These are phyloP conservation scores for Caryopteris hybrid DNA, from an alignment of 305 asterid species.

Conservation along the genomic window DNA sequence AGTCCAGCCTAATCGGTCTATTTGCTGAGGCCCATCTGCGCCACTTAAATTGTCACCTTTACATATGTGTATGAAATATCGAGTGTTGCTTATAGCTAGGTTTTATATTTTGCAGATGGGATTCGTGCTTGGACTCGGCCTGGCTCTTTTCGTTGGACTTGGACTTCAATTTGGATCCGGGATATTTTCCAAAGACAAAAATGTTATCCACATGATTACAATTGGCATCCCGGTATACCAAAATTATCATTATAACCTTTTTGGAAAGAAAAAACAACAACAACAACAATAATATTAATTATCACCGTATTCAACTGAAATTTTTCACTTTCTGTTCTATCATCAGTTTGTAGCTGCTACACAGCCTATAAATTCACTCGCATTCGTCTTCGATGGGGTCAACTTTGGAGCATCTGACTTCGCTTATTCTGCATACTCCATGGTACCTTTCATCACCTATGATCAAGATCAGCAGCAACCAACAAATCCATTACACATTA, in stretches of 20 bases:
- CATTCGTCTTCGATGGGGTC: slow-evolving; percentile 89
- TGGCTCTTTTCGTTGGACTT: slow-evolving; percentile 59
- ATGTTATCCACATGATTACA: slow-evolving; percentile 51
- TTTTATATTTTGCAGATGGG: slow-evolving; percentile 59
- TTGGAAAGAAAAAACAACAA: no score
- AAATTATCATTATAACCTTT: no score
- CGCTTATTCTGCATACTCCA: slow-evolving; percentile 89
- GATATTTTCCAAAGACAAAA: slow-evolving; percentile 67
- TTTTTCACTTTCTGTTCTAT: neutral
- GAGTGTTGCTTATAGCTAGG: no score
- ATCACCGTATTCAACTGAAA: neutral
- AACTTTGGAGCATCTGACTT: slow-evolving; percentile 94
- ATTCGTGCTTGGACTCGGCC: slow-evolving; percentile 75
- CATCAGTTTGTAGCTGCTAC: slow-evolving; percentile 93
- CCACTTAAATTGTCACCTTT: no score
- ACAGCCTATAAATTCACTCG: slow-evolving; percentile 84
- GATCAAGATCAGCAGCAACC: neutral
- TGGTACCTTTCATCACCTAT: slow-evolving; percentile 37
- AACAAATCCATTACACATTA: neutral
- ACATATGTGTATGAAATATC: no score
- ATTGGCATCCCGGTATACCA: slow-evolving; percentile 75
- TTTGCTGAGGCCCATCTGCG: no score
- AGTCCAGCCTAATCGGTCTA: no score
- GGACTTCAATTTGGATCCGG: slow-evolving; percentile 82
- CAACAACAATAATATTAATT: no score